Percentiles rank a stretch among this genome's conserved stretches.
Evolutionary conservation across 768 basidiomycete genomes (phyloP).

Genomic region (Lactarius pseudohatsudake): DNA sequence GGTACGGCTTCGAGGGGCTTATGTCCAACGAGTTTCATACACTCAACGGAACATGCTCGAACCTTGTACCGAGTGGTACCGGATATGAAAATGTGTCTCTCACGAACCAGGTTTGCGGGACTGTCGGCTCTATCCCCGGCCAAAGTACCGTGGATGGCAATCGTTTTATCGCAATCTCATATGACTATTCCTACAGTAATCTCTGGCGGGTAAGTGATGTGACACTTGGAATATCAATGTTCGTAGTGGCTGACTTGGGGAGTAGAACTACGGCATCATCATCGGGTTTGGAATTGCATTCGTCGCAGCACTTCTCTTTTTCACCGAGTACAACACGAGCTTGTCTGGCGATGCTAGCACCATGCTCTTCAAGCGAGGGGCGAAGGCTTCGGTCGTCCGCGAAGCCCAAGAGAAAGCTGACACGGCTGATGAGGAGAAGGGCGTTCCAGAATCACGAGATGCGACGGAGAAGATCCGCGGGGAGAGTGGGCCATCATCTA

Average conservation of each 20-base stretch:
- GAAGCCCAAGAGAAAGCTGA: slow-evolving; percentile 23
- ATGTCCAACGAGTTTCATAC: slow-evolving; percentile 82
- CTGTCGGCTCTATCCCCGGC: slow-evolving; percentile 64
- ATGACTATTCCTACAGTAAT: slow-evolving; percentile 45
- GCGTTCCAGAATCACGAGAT: not conserved
- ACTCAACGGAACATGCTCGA: slow-evolving; percentile 57
- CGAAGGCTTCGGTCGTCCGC: slow-evolving; percentile 33
- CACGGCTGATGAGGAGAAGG: slow-evolving; percentile 36
- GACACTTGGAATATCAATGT: not conserved
- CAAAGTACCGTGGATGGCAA: slow-evolving; percentile 61
- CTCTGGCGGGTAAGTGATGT: slow-evolving; percentile 47
- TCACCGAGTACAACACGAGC: slow-evolving; percentile 55
- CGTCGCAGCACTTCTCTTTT: slow-evolving; percentile 50
- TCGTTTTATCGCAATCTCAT: slow-evolving; percentile 48
- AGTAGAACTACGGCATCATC: slow-evolving; percentile 69
- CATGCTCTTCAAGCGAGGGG: slow-evolving; percentile 65
- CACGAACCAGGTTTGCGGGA: slow-evolving; percentile 74
- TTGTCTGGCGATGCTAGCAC: slow-evolving; percentile 42
- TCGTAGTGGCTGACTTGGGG: not conserved
- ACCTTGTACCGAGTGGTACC: slow-evolving; percentile 59
- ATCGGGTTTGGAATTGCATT: slow-evolving; percentile 64
- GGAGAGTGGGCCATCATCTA: slow-evolving; percentile 20
- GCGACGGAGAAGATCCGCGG: slow-evolving; percentile 6
- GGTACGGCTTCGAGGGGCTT: slow-evolving; percentile 72
- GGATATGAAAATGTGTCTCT: slow-evolving; percentile 57